Evolutionary conservation across 345 rosid species (phyloP).

Genomic region (Salix exigua): DNA sequence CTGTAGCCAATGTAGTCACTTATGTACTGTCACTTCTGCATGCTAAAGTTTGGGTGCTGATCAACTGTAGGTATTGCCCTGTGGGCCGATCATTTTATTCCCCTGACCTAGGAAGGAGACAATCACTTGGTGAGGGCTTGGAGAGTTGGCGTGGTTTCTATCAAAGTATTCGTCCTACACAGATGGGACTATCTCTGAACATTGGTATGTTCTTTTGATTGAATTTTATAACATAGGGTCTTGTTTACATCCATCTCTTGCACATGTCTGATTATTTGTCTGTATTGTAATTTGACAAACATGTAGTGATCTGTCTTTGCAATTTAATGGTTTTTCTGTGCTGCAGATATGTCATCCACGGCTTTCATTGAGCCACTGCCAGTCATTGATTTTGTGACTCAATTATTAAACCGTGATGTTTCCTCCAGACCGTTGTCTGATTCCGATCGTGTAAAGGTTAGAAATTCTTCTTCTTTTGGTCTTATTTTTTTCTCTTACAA

Average conservation of each 20-base stretch:
- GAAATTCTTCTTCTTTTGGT: not conserved
- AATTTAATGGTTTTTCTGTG: not conserved
- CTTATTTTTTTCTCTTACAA: not conserved
- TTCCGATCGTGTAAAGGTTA: conserved; percentile 92
- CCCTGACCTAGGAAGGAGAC: conserved; percentile 77
- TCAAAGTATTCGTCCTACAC: conserved; percentile 96
- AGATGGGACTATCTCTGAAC: conserved; percentile 85
- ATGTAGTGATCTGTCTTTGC: not conserved
- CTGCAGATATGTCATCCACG: conserved; percentile 91
- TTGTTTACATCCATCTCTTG: not conserved
- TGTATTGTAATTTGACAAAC: no score
- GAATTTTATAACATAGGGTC: not conserved
- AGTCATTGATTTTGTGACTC: conserved; percentile 65
- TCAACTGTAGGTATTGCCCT: conserved; percentile 58
- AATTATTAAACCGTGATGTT: conserved; percentile 68
- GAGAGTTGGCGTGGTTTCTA: conserved; percentile 99
- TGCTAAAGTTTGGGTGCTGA: not conserved
- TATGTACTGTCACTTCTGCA: not conserved
- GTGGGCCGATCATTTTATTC: conserved; percentile 92
- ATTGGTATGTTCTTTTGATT: conserved; percentile 42
- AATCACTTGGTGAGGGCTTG: conserved; percentile 81
- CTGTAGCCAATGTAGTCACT: not conserved
- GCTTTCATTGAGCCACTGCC: conserved; percentile 92
- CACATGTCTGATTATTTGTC: not conserved
- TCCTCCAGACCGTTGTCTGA: conserved; percentile 71